Conservation (phyloP, 1,139 yeast genomes). For the Debaryomyces udenii region DNA sequence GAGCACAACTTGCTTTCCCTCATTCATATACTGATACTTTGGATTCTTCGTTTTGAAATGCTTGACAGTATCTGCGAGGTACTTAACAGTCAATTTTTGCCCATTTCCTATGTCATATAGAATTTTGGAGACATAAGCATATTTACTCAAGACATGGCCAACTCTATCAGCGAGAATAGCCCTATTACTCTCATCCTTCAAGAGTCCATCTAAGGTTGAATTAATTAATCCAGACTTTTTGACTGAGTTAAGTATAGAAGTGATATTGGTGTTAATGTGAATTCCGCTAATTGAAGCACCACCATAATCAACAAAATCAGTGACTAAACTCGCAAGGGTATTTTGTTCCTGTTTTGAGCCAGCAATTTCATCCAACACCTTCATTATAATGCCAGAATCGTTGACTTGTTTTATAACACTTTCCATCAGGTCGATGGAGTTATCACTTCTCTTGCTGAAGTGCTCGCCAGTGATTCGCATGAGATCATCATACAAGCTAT, state of each 20-base stretch:
- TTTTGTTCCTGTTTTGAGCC: conserved; percentile 24
- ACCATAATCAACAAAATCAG: conserved; percentile 16
- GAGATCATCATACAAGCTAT: conserved; percentile 3
- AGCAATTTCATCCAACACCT: conserved; percentile 36
- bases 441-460: conserved; percentile 4
- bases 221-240: conserved; percentile 30
- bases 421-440: conserved; percentile 22
- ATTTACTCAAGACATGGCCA: conserved; percentile 29
- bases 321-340: conserved; percentile 24
- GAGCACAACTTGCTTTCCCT: conserved; percentile 20
- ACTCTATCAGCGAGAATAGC: conserved; percentile 25
- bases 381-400: conserved; percentile 33
- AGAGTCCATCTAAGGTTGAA: conserved; percentile 27
- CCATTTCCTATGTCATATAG: conserved; percentile 39
- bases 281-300: conserved; percentile 15
- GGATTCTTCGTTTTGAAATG: conserved; percentile 30
- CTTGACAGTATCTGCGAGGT: conserved; percentile 30
- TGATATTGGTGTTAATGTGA: conserved; percentile 26
- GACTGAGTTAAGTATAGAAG: conserved; percentile 23
- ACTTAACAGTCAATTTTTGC: conserved; percentile 29
- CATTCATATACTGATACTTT: conserved; percentile 15
- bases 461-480: conserved; percentile 1
- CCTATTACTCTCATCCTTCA: conserved; percentile 35
- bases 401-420: conserved; percentile 26
- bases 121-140: conserved; percentile 33